These are phyloP conservation scores for Dipodascopsis tothii DNA, from an alignment of 805 yeast species.

Conservation along the genomic window DNA sequence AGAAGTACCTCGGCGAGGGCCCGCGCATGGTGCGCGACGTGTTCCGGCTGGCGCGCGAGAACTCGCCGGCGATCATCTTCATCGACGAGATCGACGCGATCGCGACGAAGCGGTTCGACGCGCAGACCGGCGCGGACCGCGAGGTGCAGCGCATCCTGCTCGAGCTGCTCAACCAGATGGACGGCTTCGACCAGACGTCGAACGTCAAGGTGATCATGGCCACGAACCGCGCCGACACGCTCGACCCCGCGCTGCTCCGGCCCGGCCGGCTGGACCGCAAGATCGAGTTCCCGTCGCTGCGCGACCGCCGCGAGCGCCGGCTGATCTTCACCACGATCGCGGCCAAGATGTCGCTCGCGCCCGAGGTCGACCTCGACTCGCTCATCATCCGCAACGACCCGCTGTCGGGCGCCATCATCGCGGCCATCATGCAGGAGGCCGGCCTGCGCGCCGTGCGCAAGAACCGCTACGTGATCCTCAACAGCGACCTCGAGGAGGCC, in stretches of 20 bases:
- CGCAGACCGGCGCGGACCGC: slow-evolving; percentile 99
- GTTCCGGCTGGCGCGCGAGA: slow-evolving; percentile 92
- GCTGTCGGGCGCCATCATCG: slow-evolving; percentile 88
- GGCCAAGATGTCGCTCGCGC: slow-evolving; percentile 94
- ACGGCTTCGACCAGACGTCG: slow-evolving; percentile 92
- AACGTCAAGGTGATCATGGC: slow-evolving; percentile 97
- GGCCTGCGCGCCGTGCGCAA: slow-evolving; percentile 97
- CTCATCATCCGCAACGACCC: slow-evolving; percentile 94
- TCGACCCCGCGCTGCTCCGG: slow-evolving; percentile 95
- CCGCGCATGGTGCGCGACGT: slow-evolving; percentile 99
- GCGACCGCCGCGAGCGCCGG: slow-evolving; percentile 97
- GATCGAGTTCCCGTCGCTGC: slow-evolving; percentile 91
- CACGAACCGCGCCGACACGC: slow-evolving; percentile 97
- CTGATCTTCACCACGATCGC: slow-evolving; percentile 93
- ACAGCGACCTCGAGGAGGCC: slow-evolving; percentile 95
- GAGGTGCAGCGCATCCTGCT: slow-evolving; percentile 96
- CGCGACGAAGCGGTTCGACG: slow-evolving; percentile 98
- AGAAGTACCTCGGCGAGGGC: slow-evolving; percentile 97
- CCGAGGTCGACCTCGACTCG: slow-evolving; percentile 93
- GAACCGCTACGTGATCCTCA: slow-evolving; percentile 92
- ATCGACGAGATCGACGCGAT: slow-evolving; percentile 98
- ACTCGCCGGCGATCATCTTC: slow-evolving; percentile 92
- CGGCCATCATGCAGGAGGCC: slow-evolving; percentile 99
- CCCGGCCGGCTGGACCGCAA: slow-evolving; percentile 98
- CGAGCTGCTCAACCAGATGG: slow-evolving; percentile 96